Evolutionary conservation across 768 basidiomycete species (phyloP), one percentile per base, ranked within the genome.

Genomic region (Amanita pallidorosea): DNA sequence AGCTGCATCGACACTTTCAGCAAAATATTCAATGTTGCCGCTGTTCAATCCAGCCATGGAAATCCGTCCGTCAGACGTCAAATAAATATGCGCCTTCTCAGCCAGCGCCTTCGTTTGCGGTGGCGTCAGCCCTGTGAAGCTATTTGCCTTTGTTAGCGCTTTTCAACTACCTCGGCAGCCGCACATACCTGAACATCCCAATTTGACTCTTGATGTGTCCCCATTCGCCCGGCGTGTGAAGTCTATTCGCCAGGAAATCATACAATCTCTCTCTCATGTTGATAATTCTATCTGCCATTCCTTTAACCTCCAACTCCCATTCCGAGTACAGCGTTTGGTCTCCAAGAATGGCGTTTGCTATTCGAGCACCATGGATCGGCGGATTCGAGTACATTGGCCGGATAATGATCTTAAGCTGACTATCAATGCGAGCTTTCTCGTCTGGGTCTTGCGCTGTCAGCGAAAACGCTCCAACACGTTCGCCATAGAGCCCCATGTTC

Each of bases 381-480:
- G 96, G 95, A 77, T 97, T 99, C 48, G 95, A 98, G 73, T 97
- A 97, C 82, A 97, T 84, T 37, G 93, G 92, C 11, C 96, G 84
- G 57, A 96, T 84, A 54, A 98, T 70, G 55, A 98, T 96, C 74
- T 95, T 93, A 62, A 98, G 70, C 68, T 97, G 96, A 65, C 85
- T 89, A 67, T 94, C 88, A 37, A 97, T 83, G 44, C 91, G 83
- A 29, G 81, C 83, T 67, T 81, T 88, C 69, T 90, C 90, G 56
- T 79, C 85, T 42, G 82, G 70, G 57, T 77, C 76, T 49, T 70
- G 61, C 17, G 80, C 81, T 47, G 78, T 80, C 61, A 99, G 65
- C 15, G 94, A 95, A 73, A 99, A 93, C 4, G 89, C 86, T n/a
- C 96, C 96, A 53, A 92, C 90, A 59, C 96, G 93, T 71, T 98